These are phyloP conservation scores for Lagenaria siceraria DNA, from an alignment of 306 rosid genomes.

Conservation along the genomic window DNA sequence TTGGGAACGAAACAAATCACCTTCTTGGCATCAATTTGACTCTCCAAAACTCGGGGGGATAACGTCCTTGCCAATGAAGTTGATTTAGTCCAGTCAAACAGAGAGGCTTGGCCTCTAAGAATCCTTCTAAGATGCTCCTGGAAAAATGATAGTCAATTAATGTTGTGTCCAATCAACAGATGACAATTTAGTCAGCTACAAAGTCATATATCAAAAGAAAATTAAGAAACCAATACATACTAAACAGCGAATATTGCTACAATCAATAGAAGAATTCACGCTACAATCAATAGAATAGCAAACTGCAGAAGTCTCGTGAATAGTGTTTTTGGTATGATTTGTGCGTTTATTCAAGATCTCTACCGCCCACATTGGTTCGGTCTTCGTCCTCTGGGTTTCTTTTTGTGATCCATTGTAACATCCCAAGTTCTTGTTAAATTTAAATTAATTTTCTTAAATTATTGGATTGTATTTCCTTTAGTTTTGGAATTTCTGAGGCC, in stretches of 20 bases:
- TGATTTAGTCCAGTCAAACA: conserved; percentile 91
- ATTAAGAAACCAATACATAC: not conserved
- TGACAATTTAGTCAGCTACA: not conserved
- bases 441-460: no score
- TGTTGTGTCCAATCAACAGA: not conserved
- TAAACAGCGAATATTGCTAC: not conserved
- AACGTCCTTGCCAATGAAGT: conserved; percentile 86
- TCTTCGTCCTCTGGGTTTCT: no score
- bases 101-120: conserved; percentile 97
- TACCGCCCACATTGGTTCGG: no score
- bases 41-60: conserved; percentile 95
- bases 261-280: no score
- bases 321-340: no score
- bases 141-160: not conserved
- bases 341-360: no score
- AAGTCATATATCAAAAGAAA: not conserved
- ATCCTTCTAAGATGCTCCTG: conserved; percentile 95
- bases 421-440: no score
- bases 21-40: conserved; percentile 97
- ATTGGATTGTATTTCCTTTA: no score
- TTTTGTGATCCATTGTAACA: no score
- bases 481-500: no score
- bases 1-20: conserved; percentile 20
- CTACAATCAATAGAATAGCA: not conserved
- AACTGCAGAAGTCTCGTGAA: not conserved